Evolutionary conservation across 352 stramenopile species (phyloP).

Genomic region (Thalassiosira livingstoniorum): DNA sequence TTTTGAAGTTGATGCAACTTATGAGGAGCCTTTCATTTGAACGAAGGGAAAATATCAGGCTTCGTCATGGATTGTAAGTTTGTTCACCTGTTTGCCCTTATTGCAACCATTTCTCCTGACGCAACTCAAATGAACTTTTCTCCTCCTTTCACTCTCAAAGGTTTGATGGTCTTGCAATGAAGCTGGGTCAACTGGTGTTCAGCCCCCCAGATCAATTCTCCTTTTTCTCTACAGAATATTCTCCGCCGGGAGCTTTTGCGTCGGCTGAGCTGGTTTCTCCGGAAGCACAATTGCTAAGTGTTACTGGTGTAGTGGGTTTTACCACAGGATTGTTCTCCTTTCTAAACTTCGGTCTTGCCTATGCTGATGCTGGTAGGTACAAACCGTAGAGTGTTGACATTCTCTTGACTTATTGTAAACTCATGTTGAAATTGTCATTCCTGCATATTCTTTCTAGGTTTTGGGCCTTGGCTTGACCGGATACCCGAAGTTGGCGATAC

Average conservation of each 20-base stretch:
- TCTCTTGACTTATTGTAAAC: too few relatives aligned
- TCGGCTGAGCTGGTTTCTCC: conserved; percentile 47
- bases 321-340: conserved; percentile 74
- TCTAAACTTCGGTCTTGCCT: conserved; percentile 60
- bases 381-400: too few relatives aligned
- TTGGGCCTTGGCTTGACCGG: conserved; percentile 41
- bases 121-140: too few relatives aligned
- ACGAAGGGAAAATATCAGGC: conserved; percentile 17
- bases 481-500: conserved; percentile 18
- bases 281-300: conserved; percentile 49
- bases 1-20: conserved; percentile 50
- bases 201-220: conserved; percentile 62
- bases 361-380: conserved; percentile 55
- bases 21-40: conserved; percentile 25
- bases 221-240: conserved; percentile 63
- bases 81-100: too few relatives aligned
- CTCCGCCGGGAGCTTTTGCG: conserved; percentile 50
- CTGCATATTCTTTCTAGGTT: too few relatives aligned
- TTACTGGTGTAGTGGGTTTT: conserved; percentile 33
- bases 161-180: conserved; percentile 48
- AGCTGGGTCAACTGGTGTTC: conserved; percentile 71
- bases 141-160: too few relatives aligned
- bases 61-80: conserved; percentile 20
- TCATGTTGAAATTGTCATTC: too few relatives aligned
- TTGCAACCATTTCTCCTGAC: conserved; percentile 42